phyloP scores from a whole-genome alignment of 768 basidiomycete species.

The Xerocomellus intermedius region DNA sequence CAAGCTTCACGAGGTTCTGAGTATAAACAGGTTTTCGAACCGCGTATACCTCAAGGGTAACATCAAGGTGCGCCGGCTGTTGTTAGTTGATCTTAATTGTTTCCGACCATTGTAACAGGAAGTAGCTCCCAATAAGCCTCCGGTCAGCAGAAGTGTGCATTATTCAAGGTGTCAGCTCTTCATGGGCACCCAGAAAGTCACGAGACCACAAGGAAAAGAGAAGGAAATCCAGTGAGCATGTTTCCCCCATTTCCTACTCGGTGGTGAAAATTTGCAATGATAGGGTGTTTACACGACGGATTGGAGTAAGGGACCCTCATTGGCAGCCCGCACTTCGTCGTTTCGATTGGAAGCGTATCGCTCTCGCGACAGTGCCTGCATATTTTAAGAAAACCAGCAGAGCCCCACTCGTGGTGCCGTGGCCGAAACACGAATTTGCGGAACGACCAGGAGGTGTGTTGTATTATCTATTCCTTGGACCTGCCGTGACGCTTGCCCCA shows the following conservation, averaged over 20 bases:
- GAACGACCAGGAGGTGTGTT: slow-evolving; percentile 33
- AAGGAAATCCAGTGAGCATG: slow-evolving; percentile 46
- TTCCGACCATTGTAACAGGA: slow-evolving; percentile 17
- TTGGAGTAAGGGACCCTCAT: slow-evolving; percentile 57
- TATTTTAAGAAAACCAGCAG: slow-evolving; percentile 36
- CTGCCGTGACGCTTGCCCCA: slow-evolving; percentile 5
- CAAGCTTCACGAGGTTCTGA: slow-evolving; percentile 66
- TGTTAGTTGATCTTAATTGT: not conserved
- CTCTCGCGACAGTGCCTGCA: slow-evolving; percentile 63
- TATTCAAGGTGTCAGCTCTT: slow-evolving; percentile 82
- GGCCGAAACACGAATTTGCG: slow-evolving; percentile 57
- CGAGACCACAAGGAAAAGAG: slow-evolving; percentile 32
- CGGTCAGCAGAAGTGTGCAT: slow-evolving; percentile 45
- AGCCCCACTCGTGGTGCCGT: slow-evolving; percentile 52
- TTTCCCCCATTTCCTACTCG: not conserved
- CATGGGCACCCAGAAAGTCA: slow-evolving; percentile 55
- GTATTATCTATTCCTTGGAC: not conserved
- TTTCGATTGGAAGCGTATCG: slow-evolving; percentile 74
- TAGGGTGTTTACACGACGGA: slow-evolving; percentile 77
- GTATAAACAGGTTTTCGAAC: slow-evolving; percentile 73
- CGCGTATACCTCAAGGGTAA: slow-evolving; percentile 55
- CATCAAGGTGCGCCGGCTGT: slow-evolving; percentile 26
- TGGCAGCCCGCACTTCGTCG: slow-evolving; percentile 56
- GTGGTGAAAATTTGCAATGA: not conserved
- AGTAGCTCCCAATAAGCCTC: slow-evolving; percentile 20